A percentile compares a stretch with the other conserved stretches of the same genome.
Conservation (phyloP, 2,329 filamentous ascomycete genomes). For the Sporothrix protearum region DNA sequence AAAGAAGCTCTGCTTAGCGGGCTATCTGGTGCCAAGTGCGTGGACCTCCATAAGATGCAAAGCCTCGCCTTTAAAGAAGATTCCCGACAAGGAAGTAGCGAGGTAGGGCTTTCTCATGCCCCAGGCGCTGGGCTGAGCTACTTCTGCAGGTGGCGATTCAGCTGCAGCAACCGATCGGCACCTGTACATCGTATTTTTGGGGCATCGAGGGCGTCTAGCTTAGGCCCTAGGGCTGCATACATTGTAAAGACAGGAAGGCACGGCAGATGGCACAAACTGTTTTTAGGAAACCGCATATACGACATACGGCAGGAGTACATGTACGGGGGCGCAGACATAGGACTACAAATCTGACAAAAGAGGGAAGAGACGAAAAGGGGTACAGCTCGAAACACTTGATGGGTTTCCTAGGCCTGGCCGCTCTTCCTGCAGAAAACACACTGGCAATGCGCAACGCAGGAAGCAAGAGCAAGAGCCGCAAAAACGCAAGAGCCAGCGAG, state of each 20-base stretch:
- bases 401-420: neutral
- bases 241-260: neutral
- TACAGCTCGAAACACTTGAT: neutral
- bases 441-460: neutral
- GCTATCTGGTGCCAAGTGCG: conserved; percentile 7
- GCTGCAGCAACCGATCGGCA: neutral
- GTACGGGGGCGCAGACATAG: neutral
- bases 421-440: neutral
- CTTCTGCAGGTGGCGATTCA: neutral
- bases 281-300: neutral
- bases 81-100: neutral
- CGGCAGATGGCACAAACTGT: neutral
- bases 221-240: neutral
- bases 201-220: neutral
- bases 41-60: neutral
- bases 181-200: neutral
- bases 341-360: neutral
- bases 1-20: conserved; percentile 5
- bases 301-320: neutral
- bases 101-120: neutral
- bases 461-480: neutral
- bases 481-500: neutral
- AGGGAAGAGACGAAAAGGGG: neutral
- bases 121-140: neutral
- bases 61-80: neutral